Evolutionary conservation across 116 monocot species (phyloP).

Genomic region (Iris pallida): DNA sequence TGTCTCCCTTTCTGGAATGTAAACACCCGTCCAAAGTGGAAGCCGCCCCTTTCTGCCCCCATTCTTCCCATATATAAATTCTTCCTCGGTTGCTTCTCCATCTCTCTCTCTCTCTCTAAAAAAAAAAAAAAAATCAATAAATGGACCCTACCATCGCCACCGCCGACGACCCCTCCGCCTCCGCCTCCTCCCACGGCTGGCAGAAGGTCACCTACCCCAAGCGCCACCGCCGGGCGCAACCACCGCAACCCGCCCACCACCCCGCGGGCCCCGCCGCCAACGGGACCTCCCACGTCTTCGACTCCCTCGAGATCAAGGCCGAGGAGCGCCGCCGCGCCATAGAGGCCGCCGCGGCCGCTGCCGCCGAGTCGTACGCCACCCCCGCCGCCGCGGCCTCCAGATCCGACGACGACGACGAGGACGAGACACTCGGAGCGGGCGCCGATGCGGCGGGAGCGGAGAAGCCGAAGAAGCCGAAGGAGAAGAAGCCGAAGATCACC

Average conservation of each 20-base stretch:
- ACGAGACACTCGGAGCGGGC: conserved; percentile 20
- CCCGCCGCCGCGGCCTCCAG: conserved; percentile 1
- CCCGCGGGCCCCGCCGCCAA: conserved; percentile 2
- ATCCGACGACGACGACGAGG: conserved; percentile 46
- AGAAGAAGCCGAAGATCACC: conserved; percentile 90
- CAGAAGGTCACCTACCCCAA: conserved; percentile 88
- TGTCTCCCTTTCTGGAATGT: no score
- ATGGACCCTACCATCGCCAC: conserved; percentile 12
- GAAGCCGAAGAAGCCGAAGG: conserved; percentile 66
- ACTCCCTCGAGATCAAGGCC: conserved; percentile 70
- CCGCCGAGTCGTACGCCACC: conserved; percentile 3
- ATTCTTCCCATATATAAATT: no score
- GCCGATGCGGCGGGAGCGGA: conserved; percentile 15
- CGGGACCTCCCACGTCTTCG: conserved; percentile 49
- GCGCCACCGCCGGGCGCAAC: conserved; percentile 34
- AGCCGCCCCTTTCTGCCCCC: no score
- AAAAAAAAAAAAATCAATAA: no score
- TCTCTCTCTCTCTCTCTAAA: no score
- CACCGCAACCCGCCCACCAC: conserved; percentile 14
- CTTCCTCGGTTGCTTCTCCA: no score
- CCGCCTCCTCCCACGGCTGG: conserved; percentile 68
- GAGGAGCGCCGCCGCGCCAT: conserved; percentile 56
- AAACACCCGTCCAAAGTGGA: no score
- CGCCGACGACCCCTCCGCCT: neutral
- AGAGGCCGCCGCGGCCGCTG: conserved; percentile 32